A percentile compares a stretch with the other conserved stretches of the same genome.
Conservation (phyloP, 805 yeast species). For the Hemisphaericaspora nanyangensis region DNA sequence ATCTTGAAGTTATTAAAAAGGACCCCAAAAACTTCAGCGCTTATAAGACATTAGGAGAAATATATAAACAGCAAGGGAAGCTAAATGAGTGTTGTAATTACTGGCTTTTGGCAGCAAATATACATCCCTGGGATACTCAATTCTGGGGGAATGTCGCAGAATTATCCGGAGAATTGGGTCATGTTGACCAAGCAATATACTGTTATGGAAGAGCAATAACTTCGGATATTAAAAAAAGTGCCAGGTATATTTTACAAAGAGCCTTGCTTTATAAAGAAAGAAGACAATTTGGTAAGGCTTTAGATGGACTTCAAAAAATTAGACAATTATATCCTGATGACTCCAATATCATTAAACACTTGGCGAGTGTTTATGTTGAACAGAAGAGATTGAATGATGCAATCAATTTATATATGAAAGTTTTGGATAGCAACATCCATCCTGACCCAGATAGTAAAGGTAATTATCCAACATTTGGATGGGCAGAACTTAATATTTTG, state of each 20-base stretch:
- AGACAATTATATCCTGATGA: constrained; percentile 55
- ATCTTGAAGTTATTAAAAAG: constrained; percentile 65
- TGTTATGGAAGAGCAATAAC: constrained; percentile 51
- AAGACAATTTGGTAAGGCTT: constrained; percentile 65
- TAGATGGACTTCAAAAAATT: constrained; percentile 65
- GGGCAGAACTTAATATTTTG: constrained; percentile 85
- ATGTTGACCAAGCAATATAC: constrained; percentile 70
- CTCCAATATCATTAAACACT: constrained; percentile 54
- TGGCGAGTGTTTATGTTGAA: constrained; percentile 48
- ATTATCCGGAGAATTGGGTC: constrained; percentile 60
- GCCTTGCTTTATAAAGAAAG: constrained; percentile 64
- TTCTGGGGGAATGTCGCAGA: constrained; percentile 80
- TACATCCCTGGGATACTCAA: constrained; percentile 69
- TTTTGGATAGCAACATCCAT: constrained; percentile 56
- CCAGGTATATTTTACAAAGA: constrained; percentile 58
- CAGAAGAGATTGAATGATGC: constrained; percentile 70
- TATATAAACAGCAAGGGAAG: constrained; percentile 64
- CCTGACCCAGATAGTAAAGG: constrained; percentile 16
- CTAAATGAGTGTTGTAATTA: constrained; percentile 70
- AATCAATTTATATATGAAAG: constrained; percentile 60
- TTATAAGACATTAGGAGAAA: constrained; percentile 84
- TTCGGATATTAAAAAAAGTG: constrained; percentile 18
- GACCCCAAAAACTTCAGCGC: constrained; percentile 81
- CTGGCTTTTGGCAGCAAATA: constrained; percentile 79
- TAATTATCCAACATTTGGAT: constrained; percentile 57